Evolutionary conservation across 495 filamentous ascomycete species (phyloP).

Genomic region (Podospora pseudopauciseta): DNA sequence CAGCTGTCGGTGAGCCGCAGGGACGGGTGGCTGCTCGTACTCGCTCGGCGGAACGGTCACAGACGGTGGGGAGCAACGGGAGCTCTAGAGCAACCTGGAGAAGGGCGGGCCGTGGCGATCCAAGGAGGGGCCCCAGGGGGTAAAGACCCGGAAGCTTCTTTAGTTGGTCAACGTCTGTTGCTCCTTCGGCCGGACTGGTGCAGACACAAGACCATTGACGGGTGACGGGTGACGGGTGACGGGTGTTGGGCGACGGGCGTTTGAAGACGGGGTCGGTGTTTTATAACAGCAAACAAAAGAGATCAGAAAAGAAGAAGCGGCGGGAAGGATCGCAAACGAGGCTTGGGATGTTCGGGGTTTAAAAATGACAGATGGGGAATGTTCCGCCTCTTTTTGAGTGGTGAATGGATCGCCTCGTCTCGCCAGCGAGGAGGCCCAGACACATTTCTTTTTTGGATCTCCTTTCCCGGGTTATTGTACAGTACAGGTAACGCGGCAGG

Average conservation of each 20-base stretch:
- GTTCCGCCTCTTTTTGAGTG: neutral
- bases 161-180: neutral
- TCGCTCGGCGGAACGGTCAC: slow-evolving; percentile 2
- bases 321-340: neutral
- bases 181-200: neutral
- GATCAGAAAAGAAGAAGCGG: neutral
- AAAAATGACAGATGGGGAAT: slow-evolving; percentile 5
- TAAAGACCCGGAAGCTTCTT: neutral
- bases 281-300: neutral
- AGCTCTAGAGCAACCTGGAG: neutral
- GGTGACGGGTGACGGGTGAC: neutral
- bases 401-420: slow-evolving; percentile 2
- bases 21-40: neutral
- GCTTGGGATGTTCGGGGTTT: slow-evolving; percentile 2
- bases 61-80: slow-evolving; percentile 1
- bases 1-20: neutral
- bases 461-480: neutral
- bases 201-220: neutral
- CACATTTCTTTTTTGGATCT: slow-evolving; percentile 11
- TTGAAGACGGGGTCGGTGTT: neutral
- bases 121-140: neutral
- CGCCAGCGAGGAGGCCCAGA: slow-evolving; percentile 4
- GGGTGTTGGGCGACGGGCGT: slow-evolving; percentile 1
- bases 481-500: neutral
- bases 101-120: neutral